These are phyloP conservation scores for Wickerhamiella infanticola DNA, from an alignment of 1,139 yeast genomes.

Conservation along the genomic window DNA sequence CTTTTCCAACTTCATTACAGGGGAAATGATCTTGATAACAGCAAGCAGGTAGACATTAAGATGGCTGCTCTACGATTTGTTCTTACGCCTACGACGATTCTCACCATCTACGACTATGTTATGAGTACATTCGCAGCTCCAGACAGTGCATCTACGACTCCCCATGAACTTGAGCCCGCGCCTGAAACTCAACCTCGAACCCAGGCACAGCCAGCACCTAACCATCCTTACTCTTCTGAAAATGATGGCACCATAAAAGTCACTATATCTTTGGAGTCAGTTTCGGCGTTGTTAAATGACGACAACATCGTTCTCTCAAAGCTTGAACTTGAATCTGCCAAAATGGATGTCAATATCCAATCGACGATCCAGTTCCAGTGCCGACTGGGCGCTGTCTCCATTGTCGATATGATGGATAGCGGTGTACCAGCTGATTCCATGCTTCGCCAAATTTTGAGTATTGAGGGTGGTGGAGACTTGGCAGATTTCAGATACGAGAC, in stretches of 20 bases:
- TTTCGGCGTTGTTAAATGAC: constrained; percentile 64
- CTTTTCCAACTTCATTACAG: constrained; percentile 1
- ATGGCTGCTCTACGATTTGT: constrained; percentile 71
- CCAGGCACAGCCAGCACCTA: background rate
- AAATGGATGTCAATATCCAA: constrained; percentile 39
- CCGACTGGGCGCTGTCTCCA: constrained; percentile 64
- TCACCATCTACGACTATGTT: constrained; percentile 66
- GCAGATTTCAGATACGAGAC: constrained; percentile 80
- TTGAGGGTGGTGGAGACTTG: constrained; percentile 59
- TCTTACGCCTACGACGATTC: constrained; percentile 58
- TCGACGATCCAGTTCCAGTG: constrained; percentile 64
- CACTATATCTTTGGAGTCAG: constrained; percentile 52
- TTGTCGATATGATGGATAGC: constrained; percentile 61
- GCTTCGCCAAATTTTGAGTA: constrained; percentile 51
- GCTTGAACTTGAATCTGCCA: constrained; percentile 57
- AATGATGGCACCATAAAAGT: constrained; percentile 47
- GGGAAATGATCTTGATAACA: constrained; percentile 21
- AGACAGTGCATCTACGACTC: background rate
- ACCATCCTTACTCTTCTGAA: constrained; percentile 29
- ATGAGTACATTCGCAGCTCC: constrained; percentile 78
- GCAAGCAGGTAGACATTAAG: constrained; percentile 58
- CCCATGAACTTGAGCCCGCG: constrained; percentile 32
- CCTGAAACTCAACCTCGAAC: background rate
- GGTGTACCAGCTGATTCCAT: constrained; percentile 46
- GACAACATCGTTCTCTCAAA: constrained; percentile 76